A percentile compares a stretch with the other conserved stretches of the same genome.
Evolutionary conservation across 495 filamentous ascomycete genomes (phyloP).

Genomic region (Neurospora tetraspora): DNA sequence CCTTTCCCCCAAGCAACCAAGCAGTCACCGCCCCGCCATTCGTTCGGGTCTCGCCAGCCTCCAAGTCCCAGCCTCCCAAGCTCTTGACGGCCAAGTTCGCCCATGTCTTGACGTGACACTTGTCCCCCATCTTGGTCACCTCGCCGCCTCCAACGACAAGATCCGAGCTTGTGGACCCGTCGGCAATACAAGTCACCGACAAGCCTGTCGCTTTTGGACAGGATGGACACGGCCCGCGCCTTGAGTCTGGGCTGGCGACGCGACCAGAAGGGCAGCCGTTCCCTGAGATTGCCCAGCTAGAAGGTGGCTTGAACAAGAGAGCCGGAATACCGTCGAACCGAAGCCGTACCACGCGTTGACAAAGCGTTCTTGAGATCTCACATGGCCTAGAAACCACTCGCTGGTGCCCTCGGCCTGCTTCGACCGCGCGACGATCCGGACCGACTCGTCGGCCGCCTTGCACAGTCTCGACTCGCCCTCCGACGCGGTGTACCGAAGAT

Average conservation of each 20-base stretch:
- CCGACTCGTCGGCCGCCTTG: neutral
- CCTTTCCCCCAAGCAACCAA: neutral
- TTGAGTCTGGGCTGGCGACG: neutral
- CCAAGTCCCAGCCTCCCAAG: neutral
- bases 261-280: neutral
- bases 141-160: neutral
- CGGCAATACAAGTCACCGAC: neutral
- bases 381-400: neutral
- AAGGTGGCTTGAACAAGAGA: neutral
- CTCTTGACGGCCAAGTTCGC: neutral
- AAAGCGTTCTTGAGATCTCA: neutral
- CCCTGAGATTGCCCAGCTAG: neutral
- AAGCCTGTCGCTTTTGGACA: neutral
- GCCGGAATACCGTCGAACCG: neutral
- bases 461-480: neutral
- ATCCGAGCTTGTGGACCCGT: neutral
- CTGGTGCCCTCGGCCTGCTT: neutral
- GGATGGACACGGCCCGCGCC: neutral
- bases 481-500: neutral
- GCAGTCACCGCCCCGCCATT: neutral
- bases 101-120: neutral
- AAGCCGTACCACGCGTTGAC: neutral
- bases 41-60: neutral
- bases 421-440: neutral
- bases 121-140: neutral